Base-by-base conservation (phyloP, 805 yeast genomes). In the Limtongozyma cylindracea region DNA sequence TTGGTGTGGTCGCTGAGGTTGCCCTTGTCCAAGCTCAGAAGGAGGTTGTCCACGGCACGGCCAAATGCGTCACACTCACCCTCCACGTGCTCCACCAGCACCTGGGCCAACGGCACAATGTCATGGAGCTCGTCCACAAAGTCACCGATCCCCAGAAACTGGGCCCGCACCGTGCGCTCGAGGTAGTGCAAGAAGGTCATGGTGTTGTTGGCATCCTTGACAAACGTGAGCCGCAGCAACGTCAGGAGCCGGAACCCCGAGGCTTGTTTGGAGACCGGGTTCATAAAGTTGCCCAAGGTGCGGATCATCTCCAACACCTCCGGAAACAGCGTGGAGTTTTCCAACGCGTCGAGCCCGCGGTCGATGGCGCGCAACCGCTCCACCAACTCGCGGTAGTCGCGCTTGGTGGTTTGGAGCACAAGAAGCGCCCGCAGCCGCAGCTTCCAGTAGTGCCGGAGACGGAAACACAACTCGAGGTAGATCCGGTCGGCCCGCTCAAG, bases 281-380 rank as follows among this genome's bases (percentile, higher is more conserved):
- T 73, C 88, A 73, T 73, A 32, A 61, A 71, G 33, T 73, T 73
- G 28, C 88, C 91, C 25, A 73, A 61, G 9, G 67, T 65, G 30
- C 69, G 59, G 27, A 73, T 68, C 19, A 73, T 60, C 28, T 60
- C 65, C 27, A 73, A 55, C 3, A 72, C 58, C 23, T 53, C 52
- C 29, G 61, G 54, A 34, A 73, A 53, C 9, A 49, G 43, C 23
- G 47, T 51, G 12, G 73, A 47, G 14, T 56, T 49, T 15, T 52
- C 59, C 12, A 67, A 54, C 0, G 73, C 70, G 21, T 52, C 58
- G n/a, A n/a, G n/a, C n/a, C n/a, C n/a, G n/a, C n/a, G n/a, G 32
- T 71, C 80, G 19, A 72, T 45, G 8, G 54, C 38, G 25, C 60
- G 53, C 31, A 73, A 41, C 31, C 68, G 69, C 19, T 35, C 36